Evolutionary conservation across 2,329 filamentous ascomycete genomes (phyloP).

Genomic region (Colletotrichum acutatum): DNA sequence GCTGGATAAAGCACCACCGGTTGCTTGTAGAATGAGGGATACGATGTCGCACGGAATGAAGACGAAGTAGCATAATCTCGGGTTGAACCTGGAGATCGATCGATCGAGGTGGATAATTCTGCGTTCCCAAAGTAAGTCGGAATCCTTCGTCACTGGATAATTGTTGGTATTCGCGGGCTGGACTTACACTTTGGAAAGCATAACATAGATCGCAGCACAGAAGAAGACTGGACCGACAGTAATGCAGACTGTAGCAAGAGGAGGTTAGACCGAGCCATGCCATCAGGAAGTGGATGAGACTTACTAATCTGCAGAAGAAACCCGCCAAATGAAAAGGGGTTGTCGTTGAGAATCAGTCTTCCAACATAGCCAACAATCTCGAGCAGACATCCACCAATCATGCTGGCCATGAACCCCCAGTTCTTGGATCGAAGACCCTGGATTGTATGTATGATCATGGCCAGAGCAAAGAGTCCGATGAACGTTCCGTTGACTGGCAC

Average conservation of each 20-base stretch:
- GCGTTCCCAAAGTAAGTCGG: neutral
- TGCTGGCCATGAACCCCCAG: slow-evolving; percentile 57
- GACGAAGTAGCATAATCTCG: slow-evolving; percentile 45
- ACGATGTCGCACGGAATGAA: slow-evolving; percentile 62
- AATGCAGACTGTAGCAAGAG: slow-evolving; percentile 46
- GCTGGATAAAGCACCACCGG: slow-evolving; percentile 58
- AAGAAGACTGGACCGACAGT: slow-evolving; percentile 43
- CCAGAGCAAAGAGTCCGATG: slow-evolving; percentile 52
- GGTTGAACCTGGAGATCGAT: slow-evolving; percentile 42
- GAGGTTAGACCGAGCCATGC: neutral
- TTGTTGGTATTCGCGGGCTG: slow-evolving; percentile 38
- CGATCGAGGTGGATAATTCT: slow-evolving; percentile 42
- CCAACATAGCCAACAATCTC: slow-evolving; percentile 73
- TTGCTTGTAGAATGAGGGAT: slow-evolving; percentile 63
- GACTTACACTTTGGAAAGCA: slow-evolving; percentile 34
- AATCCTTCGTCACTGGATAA: neutral
- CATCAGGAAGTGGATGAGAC: slow-evolving; percentile 15
- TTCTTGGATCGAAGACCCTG: slow-evolving; percentile 54
- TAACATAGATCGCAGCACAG: slow-evolving; percentile 44
- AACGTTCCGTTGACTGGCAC: slow-evolving; percentile 49
- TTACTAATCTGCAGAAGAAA: slow-evolving; percentile 71
- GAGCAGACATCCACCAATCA: slow-evolving; percentile 64
- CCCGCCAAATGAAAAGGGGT: slow-evolving; percentile 66
- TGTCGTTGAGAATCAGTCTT: slow-evolving; percentile 64
- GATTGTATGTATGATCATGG: slow-evolving; percentile 53